phyloP scores from a whole-genome alignment of 352 stramenopile species.

The Phytophthora rubi region DNA sequence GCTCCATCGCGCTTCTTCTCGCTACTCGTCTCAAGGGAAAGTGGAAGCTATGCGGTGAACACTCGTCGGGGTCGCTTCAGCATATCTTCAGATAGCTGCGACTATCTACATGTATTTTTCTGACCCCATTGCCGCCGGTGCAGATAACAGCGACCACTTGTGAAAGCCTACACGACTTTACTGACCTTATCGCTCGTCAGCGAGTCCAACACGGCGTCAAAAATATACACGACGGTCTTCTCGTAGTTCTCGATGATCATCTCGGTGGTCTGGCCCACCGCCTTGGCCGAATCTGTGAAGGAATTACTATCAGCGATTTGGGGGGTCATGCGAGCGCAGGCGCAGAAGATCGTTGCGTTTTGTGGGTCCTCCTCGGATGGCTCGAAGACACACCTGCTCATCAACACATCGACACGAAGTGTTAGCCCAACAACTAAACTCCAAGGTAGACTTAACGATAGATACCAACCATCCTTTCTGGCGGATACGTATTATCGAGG shows the following conservation, averaged over 20 bases:
- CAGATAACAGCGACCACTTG: neutral
- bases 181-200: constrained; percentile 12
- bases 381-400: constrained; percentile 54
- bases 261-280: constrained; percentile 49
- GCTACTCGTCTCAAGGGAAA: neutral
- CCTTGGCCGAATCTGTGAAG: constrained; percentile 35
- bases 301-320: constrained; percentile 26
- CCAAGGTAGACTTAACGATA: neutral
- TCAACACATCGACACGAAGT: neutral
- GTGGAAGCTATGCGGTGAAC: constrained; percentile 5
- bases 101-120: neutral
- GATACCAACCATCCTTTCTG: constrained; percentile 59
- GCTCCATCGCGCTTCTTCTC: neutral
- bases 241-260: constrained; percentile 47
- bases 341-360: constrained; percentile 54
- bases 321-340: constrained; percentile 55
- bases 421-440: constrained; percentile 4
- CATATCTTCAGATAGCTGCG: constrained; percentile 1
- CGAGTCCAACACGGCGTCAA: constrained; percentile 39
- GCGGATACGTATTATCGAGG: constrained; percentile 39
- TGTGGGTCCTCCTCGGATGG: constrained; percentile 40
- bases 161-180: constrained; percentile 7
- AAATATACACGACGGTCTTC: constrained; percentile 46
- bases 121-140: constrained; percentile 1
- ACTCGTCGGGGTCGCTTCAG: neutral